These are phyloP conservation scores for Gnomoniopsis sp. DNA, from an alignment of 2,329 filamentous ascomycete genomes.

Conservation along the genomic window DNA sequence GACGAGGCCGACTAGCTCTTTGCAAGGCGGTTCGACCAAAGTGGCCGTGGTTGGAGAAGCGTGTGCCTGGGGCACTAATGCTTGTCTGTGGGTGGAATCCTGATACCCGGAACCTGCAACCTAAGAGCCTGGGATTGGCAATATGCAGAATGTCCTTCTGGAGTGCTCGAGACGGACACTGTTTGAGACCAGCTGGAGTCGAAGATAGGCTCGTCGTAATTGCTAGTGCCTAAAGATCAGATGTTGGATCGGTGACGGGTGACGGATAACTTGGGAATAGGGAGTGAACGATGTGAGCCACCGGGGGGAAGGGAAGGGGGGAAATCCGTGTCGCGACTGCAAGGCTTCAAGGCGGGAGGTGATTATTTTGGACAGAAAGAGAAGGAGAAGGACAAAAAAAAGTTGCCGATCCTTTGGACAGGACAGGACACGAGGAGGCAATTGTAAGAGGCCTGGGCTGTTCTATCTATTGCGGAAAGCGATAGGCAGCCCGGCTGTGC, in stretches of 20 bases:
- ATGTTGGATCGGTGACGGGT: slow-evolving; percentile 6
- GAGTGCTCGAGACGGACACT: slow-evolving; percentile 11
- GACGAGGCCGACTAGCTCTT: background rate
- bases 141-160: slow-evolving; percentile 1
- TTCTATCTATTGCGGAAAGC: slow-evolving; percentile 8
- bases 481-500: slow-evolving; percentile 9
- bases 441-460: background rate
- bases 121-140: too few relatives aligned
- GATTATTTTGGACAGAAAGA: slow-evolving; percentile 11
- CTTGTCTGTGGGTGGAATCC: background rate
- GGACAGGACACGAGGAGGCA: background rate
- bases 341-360: slow-evolving; percentile 9
- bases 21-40: background rate
- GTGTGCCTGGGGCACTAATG: background rate
- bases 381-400: slow-evolving; percentile 11
- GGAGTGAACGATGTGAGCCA: too few relatives aligned
- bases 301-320: slow-evolving; percentile 1
- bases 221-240: background rate
- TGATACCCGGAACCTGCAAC: background rate
- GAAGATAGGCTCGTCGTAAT: background rate
- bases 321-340: slow-evolving; percentile 19
- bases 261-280: too few relatives aligned
- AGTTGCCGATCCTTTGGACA: slow-evolving; percentile 14
- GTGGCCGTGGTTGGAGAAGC: background rate
- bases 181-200: slow-evolving; percentile 9